These are phyloP conservation scores for Ganoderma leucocontextum DNA, from an alignment of 1,284 basidiomycete species.

Conservation along the genomic window DNA sequence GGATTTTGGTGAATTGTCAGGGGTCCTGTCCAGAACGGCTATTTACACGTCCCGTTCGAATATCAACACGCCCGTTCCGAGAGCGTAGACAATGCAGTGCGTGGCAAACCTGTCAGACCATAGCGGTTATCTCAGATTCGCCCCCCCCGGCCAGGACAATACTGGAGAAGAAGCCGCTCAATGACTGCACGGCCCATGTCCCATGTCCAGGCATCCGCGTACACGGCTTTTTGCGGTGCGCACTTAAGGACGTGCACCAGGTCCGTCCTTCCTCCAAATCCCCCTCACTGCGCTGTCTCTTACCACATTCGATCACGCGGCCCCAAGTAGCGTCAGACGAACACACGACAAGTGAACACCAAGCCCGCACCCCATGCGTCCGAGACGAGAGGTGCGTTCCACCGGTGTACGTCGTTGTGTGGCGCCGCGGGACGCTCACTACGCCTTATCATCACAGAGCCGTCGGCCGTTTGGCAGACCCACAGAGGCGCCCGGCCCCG, in stretches of 20 bases:
- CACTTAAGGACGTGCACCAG: conserved; percentile 11
- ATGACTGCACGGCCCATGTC: conserved; percentile 23
- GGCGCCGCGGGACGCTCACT: conserved; percentile 13
- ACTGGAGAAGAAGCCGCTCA: conserved; percentile 17
- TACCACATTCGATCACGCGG: conserved; percentile 3
- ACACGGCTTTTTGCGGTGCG: conserved; percentile 7
- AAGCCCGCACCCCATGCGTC: background rate
- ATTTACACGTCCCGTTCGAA: conserved; percentile 9
- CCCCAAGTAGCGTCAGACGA: conserved; percentile 9
- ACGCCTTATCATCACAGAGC: conserved; percentile 19
- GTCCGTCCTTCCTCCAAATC: conserved; percentile 18
- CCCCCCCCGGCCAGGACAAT: conserved; percentile 4
- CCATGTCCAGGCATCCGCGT: conserved; percentile 14
- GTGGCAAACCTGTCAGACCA: conserved; percentile 7
- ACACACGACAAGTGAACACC: background rate
- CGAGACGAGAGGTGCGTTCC: conserved; percentile 20
- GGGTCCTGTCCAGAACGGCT: conserved; percentile 6
- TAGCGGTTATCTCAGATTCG: conserved; percentile 24
- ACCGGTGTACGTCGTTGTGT: conserved; percentile 3
- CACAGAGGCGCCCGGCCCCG: conserved; percentile 27
- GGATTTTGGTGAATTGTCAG: no score
- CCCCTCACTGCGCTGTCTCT: conserved; percentile 6
- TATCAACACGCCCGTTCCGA: conserved; percentile 4
- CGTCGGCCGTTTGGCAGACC: conserved; percentile 32
- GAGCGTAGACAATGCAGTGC: conserved; percentile 10